Percentiles rank a stretch among this genome's conserved stretches.
These are phyloP conservation scores for Eucalyptus decipiens DNA, from an alignment of 345 rosid species.

Conservation along the genomic window DNA sequence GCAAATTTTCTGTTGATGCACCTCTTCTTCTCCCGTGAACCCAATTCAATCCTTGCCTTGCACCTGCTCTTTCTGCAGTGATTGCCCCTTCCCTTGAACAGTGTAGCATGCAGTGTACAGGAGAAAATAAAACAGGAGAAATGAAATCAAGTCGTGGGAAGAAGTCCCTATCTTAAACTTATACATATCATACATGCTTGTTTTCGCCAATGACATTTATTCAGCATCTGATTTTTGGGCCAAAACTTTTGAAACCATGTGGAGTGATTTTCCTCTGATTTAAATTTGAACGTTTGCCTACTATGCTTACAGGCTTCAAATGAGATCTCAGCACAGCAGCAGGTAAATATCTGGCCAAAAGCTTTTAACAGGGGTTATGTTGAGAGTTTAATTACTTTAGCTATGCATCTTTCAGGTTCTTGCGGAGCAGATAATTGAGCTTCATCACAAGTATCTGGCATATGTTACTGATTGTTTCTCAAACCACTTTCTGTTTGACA, in stretches of 20 bases:
- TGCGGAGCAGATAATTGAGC: constrained; percentile 18
- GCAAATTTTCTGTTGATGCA: neutral
- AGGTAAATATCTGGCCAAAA: constrained; percentile 1
- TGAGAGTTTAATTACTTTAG: neutral
- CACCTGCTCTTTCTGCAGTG: neutral
- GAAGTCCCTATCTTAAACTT: neutral
- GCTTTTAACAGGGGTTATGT: neutral
- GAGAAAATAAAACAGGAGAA: neutral
- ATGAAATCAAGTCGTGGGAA: neutral
- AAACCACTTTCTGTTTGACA: constrained; percentile 19
- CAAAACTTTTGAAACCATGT: neutral
- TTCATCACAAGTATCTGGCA: constrained; percentile 22
- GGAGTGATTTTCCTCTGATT: neutral
- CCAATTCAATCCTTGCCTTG: neutral
- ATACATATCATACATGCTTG: neutral
- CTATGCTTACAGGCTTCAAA: neutral
- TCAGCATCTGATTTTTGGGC: neutral
- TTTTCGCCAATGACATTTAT: neutral
- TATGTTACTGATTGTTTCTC: constrained; percentile 18
- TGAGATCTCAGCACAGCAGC: neutral
- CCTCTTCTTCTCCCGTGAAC: neutral
- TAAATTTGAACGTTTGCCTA: neutral
- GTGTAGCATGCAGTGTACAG: neutral
- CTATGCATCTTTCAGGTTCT: constrained; percentile 2
- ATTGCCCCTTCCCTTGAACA: neutral